Evolutionary conservation across 108 stramenopile genomes (phyloP), one percentile per base, ranked within the genome.

Genomic region (Fragilariopsis cylindrus): DNA sequence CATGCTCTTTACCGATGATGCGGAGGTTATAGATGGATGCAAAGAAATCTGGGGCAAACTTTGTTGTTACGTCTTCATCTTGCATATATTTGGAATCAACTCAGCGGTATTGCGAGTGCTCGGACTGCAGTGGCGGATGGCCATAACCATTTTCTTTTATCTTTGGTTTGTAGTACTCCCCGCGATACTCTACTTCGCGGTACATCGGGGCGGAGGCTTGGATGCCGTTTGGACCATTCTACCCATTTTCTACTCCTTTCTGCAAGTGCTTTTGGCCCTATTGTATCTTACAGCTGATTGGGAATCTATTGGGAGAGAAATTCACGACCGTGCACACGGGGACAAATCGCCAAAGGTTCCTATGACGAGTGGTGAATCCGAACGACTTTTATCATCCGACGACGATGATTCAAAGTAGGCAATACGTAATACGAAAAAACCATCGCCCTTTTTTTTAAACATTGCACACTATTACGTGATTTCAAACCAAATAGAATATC

Each of bases 41-140:
- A 21, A 72, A 44, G 53, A 41, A 6, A 86, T 86, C 53, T 86
- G 85, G 85, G 52, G 60, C 2, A 71, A 69, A 43, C 65, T 86
- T 5, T 86, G 76, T 65, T 75, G 63, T 57, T 86, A 81, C 65
- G 65, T 74, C 5, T 62, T 83, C 48, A 39, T 76, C 11, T 48
- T 86, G 39, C 74, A 72, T 55, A 78, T 83, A 3, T 83, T 83
- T 67, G 79, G 80, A 16, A 78, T 83, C 64, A 81, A 77, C 57
- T 42, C 44, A 3, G 85, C 76, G 1, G 81, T 86, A 53, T 47
- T 81, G 19, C 63, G 77, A 41, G 82, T 80, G 5, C 74, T 86
- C 46, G 85, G 82, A 19, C 56, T 86, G 80, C 85, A 86, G 47
- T 86, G 79, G 85, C 65, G 47, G 47, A 75, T 80, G 76, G 85